Evolutionary conservation across 1,284 basidiomycete genomes (phyloP).

Genomic region (Bjerkandera adusta): DNA sequence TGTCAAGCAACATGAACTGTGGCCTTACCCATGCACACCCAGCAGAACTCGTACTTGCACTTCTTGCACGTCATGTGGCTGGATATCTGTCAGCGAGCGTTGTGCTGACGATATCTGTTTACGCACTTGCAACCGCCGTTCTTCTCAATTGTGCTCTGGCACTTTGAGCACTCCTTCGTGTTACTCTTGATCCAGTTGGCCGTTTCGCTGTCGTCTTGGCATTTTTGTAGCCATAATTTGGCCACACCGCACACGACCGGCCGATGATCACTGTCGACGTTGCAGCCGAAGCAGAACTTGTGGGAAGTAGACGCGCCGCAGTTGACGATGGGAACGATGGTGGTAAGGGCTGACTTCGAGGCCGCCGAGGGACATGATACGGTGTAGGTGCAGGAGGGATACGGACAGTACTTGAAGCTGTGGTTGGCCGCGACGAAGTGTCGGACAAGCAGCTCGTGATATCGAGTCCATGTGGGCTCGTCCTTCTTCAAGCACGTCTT

Average conservation of each 20-base stretch:
- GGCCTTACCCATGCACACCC: constrained; percentile 74
- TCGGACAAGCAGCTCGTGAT: constrained; percentile 84
- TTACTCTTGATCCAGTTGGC: constrained; percentile 99
- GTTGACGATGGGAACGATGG: constrained; percentile 85
- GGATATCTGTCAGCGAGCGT: not conserved
- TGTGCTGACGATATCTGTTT: constrained; percentile 9
- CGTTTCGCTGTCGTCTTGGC: constrained; percentile 96
- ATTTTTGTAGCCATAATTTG: constrained; percentile 96
- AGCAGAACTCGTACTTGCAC: constrained; percentile 90
- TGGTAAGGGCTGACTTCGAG: constrained; percentile 70
- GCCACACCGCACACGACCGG: constrained; percentile 90
- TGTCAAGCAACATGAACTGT: no score
- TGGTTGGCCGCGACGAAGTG: constrained; percentile 88
- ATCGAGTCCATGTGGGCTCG: constrained; percentile 56
- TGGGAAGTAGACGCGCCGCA: constrained; percentile 70
- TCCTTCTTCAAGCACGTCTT: constrained; percentile 44
- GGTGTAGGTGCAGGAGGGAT: constrained; percentile 82
- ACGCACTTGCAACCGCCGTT: constrained; percentile 99
- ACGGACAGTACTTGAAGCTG: constrained; percentile 91
- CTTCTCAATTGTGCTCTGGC: constrained; percentile 98
- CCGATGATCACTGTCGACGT: constrained; percentile 83
- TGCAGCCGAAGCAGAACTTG: constrained; percentile 91
- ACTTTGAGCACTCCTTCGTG: constrained; percentile 96
- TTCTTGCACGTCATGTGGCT: constrained; percentile 99
- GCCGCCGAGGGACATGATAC: constrained; percentile 83